Base-by-base conservation (phyloP, 106 monocot genomes). In the Dioscorea zingiberensis region DNA sequence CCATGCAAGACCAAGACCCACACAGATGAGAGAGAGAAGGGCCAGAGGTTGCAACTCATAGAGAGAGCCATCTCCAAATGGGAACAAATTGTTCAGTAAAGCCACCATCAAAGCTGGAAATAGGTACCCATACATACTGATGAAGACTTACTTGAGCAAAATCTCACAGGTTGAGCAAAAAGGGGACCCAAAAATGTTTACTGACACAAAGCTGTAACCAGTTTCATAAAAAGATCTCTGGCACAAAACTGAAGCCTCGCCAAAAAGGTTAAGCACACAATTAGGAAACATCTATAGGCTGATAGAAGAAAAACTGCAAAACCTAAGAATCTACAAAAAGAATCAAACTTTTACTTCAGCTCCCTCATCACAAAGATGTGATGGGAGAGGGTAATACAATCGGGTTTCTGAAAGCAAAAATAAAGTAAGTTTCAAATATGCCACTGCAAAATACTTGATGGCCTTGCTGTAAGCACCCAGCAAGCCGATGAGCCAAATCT, bases 321-420 rank as follows among this genome's bases (percentile, higher is more conserved):
- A 67, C 18, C 54, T 27, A 54, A 28, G n/a, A n/a, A n/a, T n/a
- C 24, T 27, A n/a, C n/a, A n/a, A n/a, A n/a, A 67, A 67, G 0
- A 30, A 67, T 67, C 61, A 55, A 67, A 67, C 0, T n/a, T 67
- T 66, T 67, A 67, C 67, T n/a, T n/a, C 67, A 26, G 28, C 55
- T 54, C n/a, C n/a, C 11, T 21, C 53, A 25, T 51, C 26, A 17
- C 25, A 27, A 16, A 9, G 24, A 29, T n/a, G n/a, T 57, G 56
- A 27, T 22, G 4, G 25, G 47, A 27, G n/a, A n/a, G n/a, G 17
- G 5, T 65, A 22, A 26, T 25, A n/a, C n/a, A n/a, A 18, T 21
- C 21, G 17, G 18, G 5, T 44, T 62, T 38, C 38, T n/a, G n/a
- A n/a, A 19, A 29, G 9, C 27, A n/a, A 62, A 62, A 38, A n/a